A percentile compares a stretch with the other conserved stretches of the same genome.
Evolutionary conservation across 2,329 filamentous ascomycete species (phyloP).

Genomic region (Plenodomus tracheiphilus): DNA sequence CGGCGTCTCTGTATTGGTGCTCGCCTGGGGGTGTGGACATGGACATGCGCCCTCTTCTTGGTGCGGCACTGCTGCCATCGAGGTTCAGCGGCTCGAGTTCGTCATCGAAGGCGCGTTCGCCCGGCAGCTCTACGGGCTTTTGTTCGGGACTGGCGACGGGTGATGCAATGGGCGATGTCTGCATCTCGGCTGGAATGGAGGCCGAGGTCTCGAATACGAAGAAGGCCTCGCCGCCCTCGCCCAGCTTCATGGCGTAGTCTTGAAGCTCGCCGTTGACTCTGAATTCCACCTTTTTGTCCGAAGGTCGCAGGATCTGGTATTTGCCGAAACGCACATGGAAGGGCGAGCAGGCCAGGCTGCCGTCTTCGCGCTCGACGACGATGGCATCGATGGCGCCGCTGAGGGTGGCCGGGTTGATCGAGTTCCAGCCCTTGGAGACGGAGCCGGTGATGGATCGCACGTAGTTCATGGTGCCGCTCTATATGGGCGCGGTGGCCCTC

Average conservation of each 20-base stretch:
- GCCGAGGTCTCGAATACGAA: conserved; percentile 97
- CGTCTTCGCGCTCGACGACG: conserved; percentile 95
- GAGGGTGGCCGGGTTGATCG: conserved; percentile 95
- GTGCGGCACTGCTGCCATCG: conserved; percentile 48
- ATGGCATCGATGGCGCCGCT: conserved; percentile 99
- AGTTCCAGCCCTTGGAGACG: conserved; percentile 99
- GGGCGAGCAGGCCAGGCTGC: conserved; percentile 82
- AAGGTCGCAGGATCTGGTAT: conserved; percentile 91
- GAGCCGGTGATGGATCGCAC: conserved; percentile 92
- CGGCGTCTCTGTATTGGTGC: conserved; percentile 16
- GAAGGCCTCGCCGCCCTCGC: conserved; percentile 96
- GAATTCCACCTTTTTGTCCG: conserved; percentile 99
- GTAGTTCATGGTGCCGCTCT: conserved; percentile 82
- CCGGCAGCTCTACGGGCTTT: conserved; percentile 54
- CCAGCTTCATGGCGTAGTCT: conserved; percentile 96
- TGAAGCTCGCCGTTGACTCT: conserved; percentile 90
- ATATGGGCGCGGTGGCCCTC: conserved; percentile 8
- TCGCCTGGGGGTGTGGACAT: conserved; percentile 33
- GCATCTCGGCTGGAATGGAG: conserved; percentile 86
- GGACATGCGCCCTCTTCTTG: conserved; percentile 35
- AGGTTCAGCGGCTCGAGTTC: conserved; percentile 74
- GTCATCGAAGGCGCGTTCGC: conserved; percentile 58
- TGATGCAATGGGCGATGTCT: conserved; percentile 92
- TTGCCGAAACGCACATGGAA: conserved; percentile 99
- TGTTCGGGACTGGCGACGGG: conserved; percentile 79